These are phyloP conservation scores for Capronia epimyces DNA, from an alignment of 2,329 filamentous ascomycete genomes.

Conservation along the genomic window DNA sequence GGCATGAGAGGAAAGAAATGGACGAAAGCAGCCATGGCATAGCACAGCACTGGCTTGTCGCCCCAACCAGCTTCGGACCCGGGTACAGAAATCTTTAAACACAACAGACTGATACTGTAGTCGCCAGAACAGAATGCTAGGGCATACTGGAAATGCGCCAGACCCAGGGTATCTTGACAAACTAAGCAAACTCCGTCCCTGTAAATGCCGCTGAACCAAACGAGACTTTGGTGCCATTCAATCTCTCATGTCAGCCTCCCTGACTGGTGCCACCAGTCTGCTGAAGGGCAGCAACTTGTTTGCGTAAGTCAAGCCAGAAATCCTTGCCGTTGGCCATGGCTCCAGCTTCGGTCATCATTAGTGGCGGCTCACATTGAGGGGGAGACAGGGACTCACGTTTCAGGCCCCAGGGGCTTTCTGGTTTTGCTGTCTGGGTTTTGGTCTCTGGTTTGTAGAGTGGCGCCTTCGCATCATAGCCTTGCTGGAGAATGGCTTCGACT, in stretches of 20 bases:
- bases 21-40: neutral
- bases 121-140: neutral
- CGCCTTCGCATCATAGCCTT: slow-evolving; percentile 38
- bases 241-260: slow-evolving; percentile 22
- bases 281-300: slow-evolving; percentile 41
- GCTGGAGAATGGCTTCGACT: slow-evolving; percentile 38
- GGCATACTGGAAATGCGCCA: slow-evolving; percentile 19
- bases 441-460: slow-evolving; percentile 36
- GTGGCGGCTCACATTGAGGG: neutral
- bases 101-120: neutral
- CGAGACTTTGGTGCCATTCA: neutral
- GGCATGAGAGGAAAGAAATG: neutral
- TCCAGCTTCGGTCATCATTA: slow-evolving; percentile 36
- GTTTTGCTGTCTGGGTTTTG: slow-evolving; percentile 12
- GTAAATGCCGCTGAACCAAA: slow-evolving; percentile 19
- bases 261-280: slow-evolving; percentile 29
- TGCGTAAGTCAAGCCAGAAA: slow-evolving; percentile 47
- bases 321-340: slow-evolving; percentile 46
- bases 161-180: slow-evolving; percentile 18
- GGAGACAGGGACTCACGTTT: slow-evolving; percentile 36
- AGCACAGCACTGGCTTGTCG: neutral
- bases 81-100: neutral
- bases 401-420: slow-evolving; percentile 39
- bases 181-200: slow-evolving; percentile 12
- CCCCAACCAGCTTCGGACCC: neutral